phyloP scores from a whole-genome alignment of 495 filamentous ascomycete genomes.

The Rhizodiscina lignyota region DNA sequence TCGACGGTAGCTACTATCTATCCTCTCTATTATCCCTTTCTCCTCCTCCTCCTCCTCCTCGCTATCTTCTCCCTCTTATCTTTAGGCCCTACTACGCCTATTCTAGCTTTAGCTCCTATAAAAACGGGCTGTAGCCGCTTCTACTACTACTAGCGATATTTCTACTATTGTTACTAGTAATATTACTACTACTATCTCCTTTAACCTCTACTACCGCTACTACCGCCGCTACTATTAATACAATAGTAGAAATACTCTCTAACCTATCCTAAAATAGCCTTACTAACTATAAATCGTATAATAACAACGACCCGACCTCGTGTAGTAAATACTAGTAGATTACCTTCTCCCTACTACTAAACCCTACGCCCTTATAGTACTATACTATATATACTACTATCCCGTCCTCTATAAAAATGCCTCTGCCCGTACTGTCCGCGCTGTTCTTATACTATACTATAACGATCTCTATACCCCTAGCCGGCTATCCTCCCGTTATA shows the following conservation, averaged over 20 bases:
- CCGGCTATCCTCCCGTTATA: constrained; percentile 14
- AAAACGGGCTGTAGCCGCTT: too few species aligned
- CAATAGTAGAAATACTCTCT: too few species aligned
- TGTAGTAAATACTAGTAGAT: constrained; percentile 8
- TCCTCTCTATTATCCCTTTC: too few species aligned
- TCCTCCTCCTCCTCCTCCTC: too few species aligned
- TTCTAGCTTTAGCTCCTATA: too few species aligned
- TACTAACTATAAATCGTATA: constrained; percentile 8
- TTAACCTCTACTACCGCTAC: not conserved
- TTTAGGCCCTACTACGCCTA: too few species aligned
- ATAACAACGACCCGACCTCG: constrained; percentile 8
- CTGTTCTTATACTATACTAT: constrained; percentile 8
- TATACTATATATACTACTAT: constrained; percentile 4
- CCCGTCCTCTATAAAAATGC: constrained; percentile 5
- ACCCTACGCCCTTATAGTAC: constrained; percentile 4
- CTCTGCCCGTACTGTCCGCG: not conserved
- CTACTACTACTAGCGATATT: too few species aligned
- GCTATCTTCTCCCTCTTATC: too few species aligned
- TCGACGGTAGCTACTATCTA: too few species aligned
- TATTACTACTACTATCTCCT: not conserved
- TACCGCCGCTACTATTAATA: not conserved
- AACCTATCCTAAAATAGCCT: not conserved
- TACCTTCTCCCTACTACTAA: constrained; percentile 5
- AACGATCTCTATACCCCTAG: constrained; percentile 15
- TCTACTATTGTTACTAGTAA: not conserved